Evolutionary conservation across 2,329 filamentous ascomycete species (phyloP), one percentile per base, ranked within the genome.

Genomic region (Fusarium oxysporum): DNA sequence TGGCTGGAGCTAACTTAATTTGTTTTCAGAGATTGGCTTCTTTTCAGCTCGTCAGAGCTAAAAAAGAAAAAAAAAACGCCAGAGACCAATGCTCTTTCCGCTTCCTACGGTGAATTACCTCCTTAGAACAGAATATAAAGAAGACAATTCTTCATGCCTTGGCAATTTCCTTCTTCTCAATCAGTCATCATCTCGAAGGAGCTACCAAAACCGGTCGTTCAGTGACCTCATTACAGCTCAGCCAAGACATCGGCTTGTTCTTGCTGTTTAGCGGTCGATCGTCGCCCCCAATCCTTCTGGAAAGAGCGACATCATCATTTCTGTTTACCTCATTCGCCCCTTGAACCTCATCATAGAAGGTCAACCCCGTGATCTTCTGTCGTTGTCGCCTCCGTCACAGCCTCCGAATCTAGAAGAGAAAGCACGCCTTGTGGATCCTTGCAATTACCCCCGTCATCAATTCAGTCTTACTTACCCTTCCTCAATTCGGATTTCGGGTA

Each of bases 241-340:
- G 63, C 57, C 58, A 70, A 69, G 65, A 64, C 56, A 12, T 21
- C 30, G 30, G 21, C 30, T 51, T 38, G 32, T 11, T 53, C 68
- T 40, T 72, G 51, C 40, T 68, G 19, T 68, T 47, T 51, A 69
- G 63, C 48, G 51, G 69, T 38, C 53, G 56, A 71, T 71, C 68
- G 41, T 30, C 60, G 33, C 32, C 23, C 40, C 30, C 21, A 59
- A 65, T 53, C 63, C 38, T 72, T 64, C 53, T 54, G 48, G 58
- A 41, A 54, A 28, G 41, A 28, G 41, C 69, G 60, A 53, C 69
- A 71, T 72, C 69, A 65, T 64, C 57, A 57, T 37, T 56, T 62
- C 16, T 53, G n/a, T 50, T 50, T 62, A 23, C n/a, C 23, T n/a
- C 33, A 43, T 56, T 63, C 65, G 65, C 68, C 51, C 33, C 68